Base-by-base conservation (phyloP, 257 asterid species). In the Datura wrightii region DNA sequence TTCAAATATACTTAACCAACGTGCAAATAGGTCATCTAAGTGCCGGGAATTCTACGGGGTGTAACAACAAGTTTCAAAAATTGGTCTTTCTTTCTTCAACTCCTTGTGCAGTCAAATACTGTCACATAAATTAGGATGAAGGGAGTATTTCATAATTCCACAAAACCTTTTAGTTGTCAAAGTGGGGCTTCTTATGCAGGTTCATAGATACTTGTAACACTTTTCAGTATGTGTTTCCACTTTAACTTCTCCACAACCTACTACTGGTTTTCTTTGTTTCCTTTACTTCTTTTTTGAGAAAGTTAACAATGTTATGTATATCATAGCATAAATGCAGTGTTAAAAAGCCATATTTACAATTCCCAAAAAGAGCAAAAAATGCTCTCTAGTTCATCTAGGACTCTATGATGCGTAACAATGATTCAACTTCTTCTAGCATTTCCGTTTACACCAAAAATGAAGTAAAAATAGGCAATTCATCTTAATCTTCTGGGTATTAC, bases 371-470 rank as follows among this genome's bases (percentile, higher is more conserved):
- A 15, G 16, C 10, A 24, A 62, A 62, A 24, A 62, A 19, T 60
- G 41, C 69, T 62, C 39, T 62, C 41, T 24, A 19, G 41, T 10
- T 62, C 69, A 24, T 62, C 69, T 62, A 62, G 8, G 41, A 62
- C 67, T 36, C 69, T 62, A 24, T 62, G 69, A 24, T 62, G 41
- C 9, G 31, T 62, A 24, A 62, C 69, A 10, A 62, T 62, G 41
- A 31, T 62, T 62, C 70, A 62, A 31, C 70, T 62, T 62, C 70
- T 31, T 62, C 70, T 62, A 62, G 36, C 66, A 59, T n/a, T 59
- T 59, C 66, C 66, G n/a, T 59, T 59, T 59, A 59, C 66, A 56
- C 67, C 67, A 60, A 60, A 56, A 34, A 36, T 65, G 72, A 65
- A 34, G 13, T 65, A 65, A 65, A 65, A 65, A 34, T 19, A 65